Percentiles rank a stretch among this genome's conserved stretches.
Conservation (phyloP, 2,329 filamentous ascomycete species). For the Ceratocystis destructans region DNA sequence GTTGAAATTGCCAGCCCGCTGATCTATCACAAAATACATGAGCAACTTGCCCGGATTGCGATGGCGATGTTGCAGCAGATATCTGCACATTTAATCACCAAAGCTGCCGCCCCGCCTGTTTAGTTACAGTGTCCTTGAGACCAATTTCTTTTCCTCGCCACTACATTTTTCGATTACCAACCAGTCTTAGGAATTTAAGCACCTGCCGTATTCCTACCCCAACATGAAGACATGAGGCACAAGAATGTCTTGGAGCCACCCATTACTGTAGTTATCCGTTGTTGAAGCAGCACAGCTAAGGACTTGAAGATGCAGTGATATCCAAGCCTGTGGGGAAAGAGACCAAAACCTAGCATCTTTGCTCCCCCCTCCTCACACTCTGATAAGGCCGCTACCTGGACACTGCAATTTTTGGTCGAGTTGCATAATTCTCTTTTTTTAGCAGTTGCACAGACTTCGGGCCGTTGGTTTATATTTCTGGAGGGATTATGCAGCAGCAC, state of each 20-base stretch:
- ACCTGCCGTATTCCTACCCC: not conserved
- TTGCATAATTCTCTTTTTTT: not conserved
- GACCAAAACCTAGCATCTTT: not conserved
- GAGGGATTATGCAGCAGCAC: not conserved
- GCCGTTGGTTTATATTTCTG: not conserved
- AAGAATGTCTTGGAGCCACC: not conserved
- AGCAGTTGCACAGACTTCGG: constrained; percentile 1
- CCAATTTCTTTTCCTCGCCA: not conserved
- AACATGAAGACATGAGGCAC: not conserved
- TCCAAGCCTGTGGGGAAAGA: not conserved
- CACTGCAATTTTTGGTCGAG: not conserved
- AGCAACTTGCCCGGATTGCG: no score
- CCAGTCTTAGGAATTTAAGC: not conserved
- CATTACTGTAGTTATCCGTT: not conserved
- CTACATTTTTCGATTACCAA: not conserved
- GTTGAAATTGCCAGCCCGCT: not conserved
- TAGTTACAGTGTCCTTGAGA: not conserved
- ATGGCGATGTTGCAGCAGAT: not conserved
- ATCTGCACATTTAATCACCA: not conserved
- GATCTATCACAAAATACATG: no score
- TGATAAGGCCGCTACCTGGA: not conserved
- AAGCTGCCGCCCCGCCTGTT: not conserved
- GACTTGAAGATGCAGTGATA: not conserved
- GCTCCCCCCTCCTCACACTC: not conserved
- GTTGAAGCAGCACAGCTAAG: not conserved